Base-by-base conservation (phyloP, 164 flowering plant genomes). In the Vitis riparia region DNA sequence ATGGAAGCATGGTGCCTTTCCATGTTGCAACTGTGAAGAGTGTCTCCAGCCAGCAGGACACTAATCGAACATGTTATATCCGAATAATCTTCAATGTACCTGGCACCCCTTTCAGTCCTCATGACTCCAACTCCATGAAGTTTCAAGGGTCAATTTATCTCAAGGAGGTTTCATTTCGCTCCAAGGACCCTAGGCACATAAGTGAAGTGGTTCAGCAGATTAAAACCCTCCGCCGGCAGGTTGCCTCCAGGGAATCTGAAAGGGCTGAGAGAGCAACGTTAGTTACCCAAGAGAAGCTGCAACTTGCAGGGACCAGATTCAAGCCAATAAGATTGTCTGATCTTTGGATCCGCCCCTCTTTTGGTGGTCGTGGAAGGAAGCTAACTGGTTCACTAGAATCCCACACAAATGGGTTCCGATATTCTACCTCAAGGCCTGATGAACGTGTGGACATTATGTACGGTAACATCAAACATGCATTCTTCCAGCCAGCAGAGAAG, bases 181-280 rank as follows among this genome's bases (percentile, higher is more conserved):
- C 97, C 27, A 91, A 91, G 79, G 95, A 93, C 70, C 74, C 95
- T 8, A 83, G 91, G 77, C 98, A 89, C 64, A 90, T 82, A 47
- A 91, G 86, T 73, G 98, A 91, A 72, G 85, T 87, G 56, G 97
- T 93, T 19, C 90, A 89, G 69, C 71, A 32, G 60, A 91, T 93
- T 47, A 93, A 89, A 68, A 85, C 90, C 9, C 92, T 93, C 2
- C 72, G 92, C 8, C 76, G 97, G n/a, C 88, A 87, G 58, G 97
- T 93, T 62, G 77, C 73, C 12, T 73, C 94, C 1, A 77, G 98
- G 77, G 98, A 93, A 68, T 91, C 93, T 48, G 95, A 86, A 68
- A 80, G 88, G 73, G 98, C 94, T 68, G 95, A 93, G 78, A 85
- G 95, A 75, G 97, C 97, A 50, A 89, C 98, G 11, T 73, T 93